Evolutionary conservation across 805 yeast species (phyloP), one percentile per base, ranked within the genome.

Genomic region (Pichia ethanolica): DNA sequence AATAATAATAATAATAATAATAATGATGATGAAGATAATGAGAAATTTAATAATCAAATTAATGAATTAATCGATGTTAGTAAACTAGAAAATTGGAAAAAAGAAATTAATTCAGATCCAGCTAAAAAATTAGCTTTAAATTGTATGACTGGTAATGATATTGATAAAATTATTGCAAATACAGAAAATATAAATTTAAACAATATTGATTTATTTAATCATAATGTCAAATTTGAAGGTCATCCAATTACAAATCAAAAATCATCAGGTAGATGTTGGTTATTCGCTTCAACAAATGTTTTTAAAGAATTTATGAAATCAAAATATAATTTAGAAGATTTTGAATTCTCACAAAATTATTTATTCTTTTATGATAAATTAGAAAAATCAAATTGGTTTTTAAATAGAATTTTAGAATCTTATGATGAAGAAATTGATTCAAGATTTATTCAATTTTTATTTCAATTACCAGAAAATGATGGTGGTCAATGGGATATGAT

Each of bases 401-500:
- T 89, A 58, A 89, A 87, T 56, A 84, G 86, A 62, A 75, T 87
- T 50, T 68, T 84, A 44, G 85, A 84, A 56, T 82, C 89, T 13
- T 74, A 76, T 30, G 77, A 78, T 27, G 82, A 82, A 62, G 81
- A 74, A 26, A 74, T 85, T 50, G 93, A 83, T 55, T 83, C 90
- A 0, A 75, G 95, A 56, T 69, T 83, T 47, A 78, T 86, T 46
- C 86, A 82, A 65, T 79, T 76, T 55, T 64, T 89, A 42, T 68
- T 86, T 47, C 60, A 69, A 10, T 78, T 78, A 44, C 95, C 96
- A 33, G 82, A 83, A 46, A 71, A 78, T 54, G 96, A 89, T 61
- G 96, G 96, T 57, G 96, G 96, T 49, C 96, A 89, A 68, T 88
- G 87, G 80, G 86, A 85, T 57, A 84, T 88, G 93, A 80, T 87